Evolutionary conservation across 2,329 filamentous ascomycete genomes (phyloP).

Genomic region (Fusarium scirpi): DNA sequence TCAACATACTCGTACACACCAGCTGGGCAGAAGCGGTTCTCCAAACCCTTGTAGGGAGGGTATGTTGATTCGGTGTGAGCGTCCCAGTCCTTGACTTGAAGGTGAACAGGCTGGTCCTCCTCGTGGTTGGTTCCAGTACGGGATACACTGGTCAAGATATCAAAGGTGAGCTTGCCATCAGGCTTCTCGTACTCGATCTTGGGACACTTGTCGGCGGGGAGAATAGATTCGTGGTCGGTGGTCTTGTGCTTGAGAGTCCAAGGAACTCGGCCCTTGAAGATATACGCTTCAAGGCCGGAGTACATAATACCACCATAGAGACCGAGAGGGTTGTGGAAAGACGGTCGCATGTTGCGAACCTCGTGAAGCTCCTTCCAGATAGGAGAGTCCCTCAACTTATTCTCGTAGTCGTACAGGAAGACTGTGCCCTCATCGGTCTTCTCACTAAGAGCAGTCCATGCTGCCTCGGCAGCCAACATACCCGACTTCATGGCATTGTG

Average conservation of each 20-base stretch:
- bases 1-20: constrained; percentile 99
- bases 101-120: constrained; percentile 96
- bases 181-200: constrained; percentile 99
- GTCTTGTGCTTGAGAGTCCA: constrained; percentile 93
- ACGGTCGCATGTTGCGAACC: constrained; percentile 97
- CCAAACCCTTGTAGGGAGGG: constrained; percentile 89
- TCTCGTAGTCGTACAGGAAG: constrained; percentile 95
- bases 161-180: constrained; percentile 93
- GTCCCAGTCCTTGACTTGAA: constrained; percentile 96
- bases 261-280: constrained; percentile 85
- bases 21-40: constrained; percentile 97
- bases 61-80: constrained; percentile 85
- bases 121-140: constrained; percentile 98
- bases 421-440: constrained; percentile 73
- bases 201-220: constrained; percentile 78
- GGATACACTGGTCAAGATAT: constrained; percentile 94
- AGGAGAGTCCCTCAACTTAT: constrained; percentile 82
- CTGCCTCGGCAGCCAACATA: constrained; percentile 94
- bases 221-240: constrained; percentile 82
- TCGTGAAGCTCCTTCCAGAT: constrained; percentile 96
- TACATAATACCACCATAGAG: constrained; percentile 92
- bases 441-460: constrained; percentile 78
- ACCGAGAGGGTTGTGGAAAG: constrained; percentile 89
- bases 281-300: constrained; percentile 89
- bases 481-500: constrained; percentile 98